Base-by-base conservation (phyloP, 495 filamentous ascomycete species). In the Aspergillus funiculosus region DNA sequence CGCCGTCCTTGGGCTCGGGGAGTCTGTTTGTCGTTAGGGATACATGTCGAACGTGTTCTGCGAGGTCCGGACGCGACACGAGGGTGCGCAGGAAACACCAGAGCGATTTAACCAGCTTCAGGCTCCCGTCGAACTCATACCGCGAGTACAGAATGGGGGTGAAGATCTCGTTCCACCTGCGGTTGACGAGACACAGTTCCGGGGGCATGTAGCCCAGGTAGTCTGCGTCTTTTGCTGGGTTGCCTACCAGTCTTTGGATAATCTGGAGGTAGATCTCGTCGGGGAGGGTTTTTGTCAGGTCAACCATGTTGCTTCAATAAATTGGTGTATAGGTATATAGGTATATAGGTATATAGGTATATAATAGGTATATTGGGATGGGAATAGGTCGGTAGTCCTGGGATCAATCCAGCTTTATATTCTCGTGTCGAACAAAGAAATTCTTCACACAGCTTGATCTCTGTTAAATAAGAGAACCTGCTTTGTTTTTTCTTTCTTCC, bases 61-160 rank as follows among this genome's bases (percentile, higher is more conserved):
- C 29, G 6, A 44, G 18, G n/a, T 44, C 41, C 5, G 41, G 41
- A 2, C 41, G 41, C 10, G 9, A 6, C 19, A 34, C 20, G 29
- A 44, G 34, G 6, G 41, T 44, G 11, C 41, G 28, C 5, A 44
- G 22, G 21, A 44, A 44, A 5, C 2, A 5, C 29, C 29, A 35
- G 14, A 25, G 28, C 3, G 0, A 7, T 2, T 20, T 10, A 6
- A 21, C 10, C 11, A 11, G 3, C 8, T 7, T 20, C 4, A 11
- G 15, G 17, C 15, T 22, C 8, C 17, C 17, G 13, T 38, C 35
- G 9, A 21, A 21, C 5, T 3, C n/a, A 20, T 9, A 38, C 5
- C 22, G 35, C 2, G 18, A 8, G 35, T 38, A 38, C 3, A 38
- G 17, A 22, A 4, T 9, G 11, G 35, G 35, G 6, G 35, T 38